Conservation (phyloP, 352 stramenopile genomes). For the Globisporangium polare region DNA sequence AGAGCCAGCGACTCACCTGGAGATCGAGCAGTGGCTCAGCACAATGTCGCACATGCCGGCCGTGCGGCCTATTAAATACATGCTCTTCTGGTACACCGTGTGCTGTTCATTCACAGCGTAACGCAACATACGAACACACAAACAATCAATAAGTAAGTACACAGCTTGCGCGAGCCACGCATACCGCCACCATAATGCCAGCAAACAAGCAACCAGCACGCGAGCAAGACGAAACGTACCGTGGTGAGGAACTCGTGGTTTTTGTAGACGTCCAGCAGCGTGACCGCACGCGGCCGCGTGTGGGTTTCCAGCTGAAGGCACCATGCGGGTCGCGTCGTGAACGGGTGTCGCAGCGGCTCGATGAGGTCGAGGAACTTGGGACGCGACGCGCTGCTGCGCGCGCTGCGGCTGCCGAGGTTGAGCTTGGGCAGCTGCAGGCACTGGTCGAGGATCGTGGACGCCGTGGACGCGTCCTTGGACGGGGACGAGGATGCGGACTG, state of each 20-base stretch:
- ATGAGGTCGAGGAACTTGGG: constrained; percentile 69
- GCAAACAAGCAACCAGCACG: neutral
- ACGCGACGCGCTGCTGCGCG: constrained; percentile 30
- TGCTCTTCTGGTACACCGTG: constrained; percentile 71
- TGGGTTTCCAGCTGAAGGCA: constrained; percentile 22
- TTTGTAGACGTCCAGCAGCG: constrained; percentile 80
- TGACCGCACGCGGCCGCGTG: constrained; percentile 50
- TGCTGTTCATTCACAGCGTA: constrained; percentile 29
- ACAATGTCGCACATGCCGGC: constrained; percentile 75
- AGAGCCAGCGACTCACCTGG: constrained; percentile 21
- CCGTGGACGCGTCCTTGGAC: neutral
- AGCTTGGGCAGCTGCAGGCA: constrained; percentile 64
- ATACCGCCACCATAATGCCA: neutral
- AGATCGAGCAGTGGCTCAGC: constrained; percentile 82
- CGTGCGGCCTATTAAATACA: constrained; percentile 77
- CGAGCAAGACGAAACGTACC: constrained; percentile 23
- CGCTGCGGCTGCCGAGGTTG: constrained; percentile 35
- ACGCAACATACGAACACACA: constrained; percentile 5
- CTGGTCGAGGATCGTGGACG: constrained; percentile 32
- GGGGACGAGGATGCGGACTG: neutral
- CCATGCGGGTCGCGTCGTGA: constrained; percentile 52
- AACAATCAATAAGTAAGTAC: constrained; percentile 4
- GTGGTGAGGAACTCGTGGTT: constrained; percentile 74
- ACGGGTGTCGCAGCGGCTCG: constrained; percentile 61
- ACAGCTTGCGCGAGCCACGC: neutral